Evolutionary conservation across 345 rosid species (phyloP).

Genomic region (Combretum micranthum): DNA sequence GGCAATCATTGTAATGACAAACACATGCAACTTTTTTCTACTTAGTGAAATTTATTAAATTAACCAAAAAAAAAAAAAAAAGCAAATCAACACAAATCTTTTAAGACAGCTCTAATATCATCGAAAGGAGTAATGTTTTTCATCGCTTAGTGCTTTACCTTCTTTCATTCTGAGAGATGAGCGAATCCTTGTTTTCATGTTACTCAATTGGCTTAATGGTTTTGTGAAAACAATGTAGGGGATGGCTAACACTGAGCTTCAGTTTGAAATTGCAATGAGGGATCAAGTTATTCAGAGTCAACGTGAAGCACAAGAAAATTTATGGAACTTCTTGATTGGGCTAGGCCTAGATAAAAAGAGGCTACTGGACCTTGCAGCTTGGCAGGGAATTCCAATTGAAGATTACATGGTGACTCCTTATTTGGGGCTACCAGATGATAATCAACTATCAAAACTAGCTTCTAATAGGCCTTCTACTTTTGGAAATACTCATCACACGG

Average conservation of each 20-base stretch:
- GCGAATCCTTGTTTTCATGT: not conserved
- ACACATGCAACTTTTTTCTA: no score
- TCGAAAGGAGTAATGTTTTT: no score
- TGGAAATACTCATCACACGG: slow-evolving; percentile 25
- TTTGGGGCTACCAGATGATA: slow-evolving; percentile 38
- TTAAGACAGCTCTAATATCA: no score
- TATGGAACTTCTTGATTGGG: slow-evolving; percentile 77
- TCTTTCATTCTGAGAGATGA: not conserved
- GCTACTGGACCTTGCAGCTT: slow-evolving; percentile 62
- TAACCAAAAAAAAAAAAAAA: no score
- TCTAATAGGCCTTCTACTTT: slow-evolving; percentile 18
- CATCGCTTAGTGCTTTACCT: not conserved
- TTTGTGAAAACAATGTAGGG: slow-evolving; percentile 38
- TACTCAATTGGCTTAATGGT: slow-evolving; percentile 12
- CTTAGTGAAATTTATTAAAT: no score
- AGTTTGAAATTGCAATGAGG: slow-evolving; percentile 94
- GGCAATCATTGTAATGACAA: no score
- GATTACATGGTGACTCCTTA: slow-evolving; percentile 48
- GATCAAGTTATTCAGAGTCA: slow-evolving; percentile 91
- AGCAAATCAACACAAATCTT: no score
- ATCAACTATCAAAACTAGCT: slow-evolving; percentile 31
- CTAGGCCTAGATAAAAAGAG: slow-evolving; percentile 73
- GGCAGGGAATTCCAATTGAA: slow-evolving; percentile 79
- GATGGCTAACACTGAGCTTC: slow-evolving; percentile 91
- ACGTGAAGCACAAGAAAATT: slow-evolving; percentile 69